A percentile compares a stretch with the other conserved stretches of the same genome.
Evolutionary conservation across 495 filamentous ascomycete genomes (phyloP).

Genomic region (Talaromyces proteolyticus): DNA sequence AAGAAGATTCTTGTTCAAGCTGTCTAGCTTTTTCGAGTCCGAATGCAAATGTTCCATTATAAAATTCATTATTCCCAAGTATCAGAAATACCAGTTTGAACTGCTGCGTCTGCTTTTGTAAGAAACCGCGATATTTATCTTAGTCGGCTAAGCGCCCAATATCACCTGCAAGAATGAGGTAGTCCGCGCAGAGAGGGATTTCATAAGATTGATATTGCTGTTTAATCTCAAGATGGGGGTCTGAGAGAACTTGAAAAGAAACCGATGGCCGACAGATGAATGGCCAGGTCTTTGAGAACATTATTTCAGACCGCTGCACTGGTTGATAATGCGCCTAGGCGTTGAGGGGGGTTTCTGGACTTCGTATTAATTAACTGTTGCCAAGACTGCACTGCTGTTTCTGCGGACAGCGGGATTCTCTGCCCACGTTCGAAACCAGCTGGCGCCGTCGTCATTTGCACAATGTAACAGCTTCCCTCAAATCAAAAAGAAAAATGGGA

Average conservation of each 20-base stretch:
- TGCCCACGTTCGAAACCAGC: no score
- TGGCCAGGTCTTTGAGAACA: background rate
- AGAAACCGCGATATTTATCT: slow-evolving; percentile 42
- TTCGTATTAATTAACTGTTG: no score
- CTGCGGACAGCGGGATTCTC: no score
- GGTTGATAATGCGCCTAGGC: no score
- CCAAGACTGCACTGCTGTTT: no score
- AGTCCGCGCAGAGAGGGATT: slow-evolving; percentile 37
- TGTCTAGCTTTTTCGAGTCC: slow-evolving; percentile 35
- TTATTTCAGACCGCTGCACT: background rate
- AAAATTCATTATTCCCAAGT: slow-evolving; percentile 57
- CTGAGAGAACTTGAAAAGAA: slow-evolving; percentile 48
- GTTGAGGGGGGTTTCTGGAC: no score
- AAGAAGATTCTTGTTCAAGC: slow-evolving; percentile 35
- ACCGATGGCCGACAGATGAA: background rate
- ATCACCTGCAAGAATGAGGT: slow-evolving; percentile 53
- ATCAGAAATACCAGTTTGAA: slow-evolving; percentile 47
- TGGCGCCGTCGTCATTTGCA: no score
- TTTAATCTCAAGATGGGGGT: slow-evolving; percentile 52
- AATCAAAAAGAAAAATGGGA: no score
- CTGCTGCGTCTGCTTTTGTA: slow-evolving; percentile 33
- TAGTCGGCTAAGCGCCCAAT: slow-evolving; percentile 52
- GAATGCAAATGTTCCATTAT: slow-evolving; percentile 27
- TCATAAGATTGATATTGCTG: slow-evolving; percentile 43
- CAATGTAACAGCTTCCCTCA: no score